Conservation (phyloP, 805 yeast species). For the Saturnispora quitensis region DNA sequence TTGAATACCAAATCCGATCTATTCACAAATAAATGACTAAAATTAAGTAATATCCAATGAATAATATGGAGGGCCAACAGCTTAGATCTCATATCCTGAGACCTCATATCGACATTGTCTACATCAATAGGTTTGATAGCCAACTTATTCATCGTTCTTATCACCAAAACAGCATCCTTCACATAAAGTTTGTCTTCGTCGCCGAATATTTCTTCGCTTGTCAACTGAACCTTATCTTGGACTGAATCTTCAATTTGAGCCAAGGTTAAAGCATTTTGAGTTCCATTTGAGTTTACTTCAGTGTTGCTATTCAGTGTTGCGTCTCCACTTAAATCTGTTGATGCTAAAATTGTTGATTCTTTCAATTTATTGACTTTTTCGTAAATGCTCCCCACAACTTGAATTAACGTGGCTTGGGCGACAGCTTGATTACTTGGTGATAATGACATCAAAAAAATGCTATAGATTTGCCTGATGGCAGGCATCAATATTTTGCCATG, state of each 20-base stretch:
- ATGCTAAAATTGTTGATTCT: not conserved
- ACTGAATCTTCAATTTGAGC: slow-evolving; percentile 46
- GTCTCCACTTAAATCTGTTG: not conserved
- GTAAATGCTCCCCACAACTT: slow-evolving; percentile 77
- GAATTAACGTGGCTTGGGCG: slow-evolving; percentile 92
- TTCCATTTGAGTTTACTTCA: not conserved
- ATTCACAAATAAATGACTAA: slow-evolving; percentile 70
- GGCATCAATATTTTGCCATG: slow-evolving; percentile 85
- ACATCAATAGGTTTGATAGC: slow-evolving; percentile 78
- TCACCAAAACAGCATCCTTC: slow-evolving; percentile 86
- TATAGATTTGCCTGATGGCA: slow-evolving; percentile 90
- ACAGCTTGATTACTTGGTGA: slow-evolving; percentile 80
- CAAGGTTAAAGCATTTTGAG: slow-evolving; percentile 36
- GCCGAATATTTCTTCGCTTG: slow-evolving; percentile 34
- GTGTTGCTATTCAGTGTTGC: not conserved
- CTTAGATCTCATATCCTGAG: slow-evolving; percentile 89
- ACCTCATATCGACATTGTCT: slow-evolving; percentile 71
- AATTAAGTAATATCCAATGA: slow-evolving; percentile 76
- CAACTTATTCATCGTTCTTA: slow-evolving; percentile 90
- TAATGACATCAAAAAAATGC: slow-evolving; percentile 78
- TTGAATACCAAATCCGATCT: slow-evolving; percentile 44
- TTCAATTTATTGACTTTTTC: slow-evolving; percentile 41
- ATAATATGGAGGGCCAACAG: slow-evolving; percentile 79
- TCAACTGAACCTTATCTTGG: slow-evolving; percentile 47
- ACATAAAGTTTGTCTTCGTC: slow-evolving; percentile 61